These are phyloP conservation scores for Herpotrichia juniperi DNA, from an alignment of 2,329 filamentous ascomycete species.

Conservation along the genomic window DNA sequence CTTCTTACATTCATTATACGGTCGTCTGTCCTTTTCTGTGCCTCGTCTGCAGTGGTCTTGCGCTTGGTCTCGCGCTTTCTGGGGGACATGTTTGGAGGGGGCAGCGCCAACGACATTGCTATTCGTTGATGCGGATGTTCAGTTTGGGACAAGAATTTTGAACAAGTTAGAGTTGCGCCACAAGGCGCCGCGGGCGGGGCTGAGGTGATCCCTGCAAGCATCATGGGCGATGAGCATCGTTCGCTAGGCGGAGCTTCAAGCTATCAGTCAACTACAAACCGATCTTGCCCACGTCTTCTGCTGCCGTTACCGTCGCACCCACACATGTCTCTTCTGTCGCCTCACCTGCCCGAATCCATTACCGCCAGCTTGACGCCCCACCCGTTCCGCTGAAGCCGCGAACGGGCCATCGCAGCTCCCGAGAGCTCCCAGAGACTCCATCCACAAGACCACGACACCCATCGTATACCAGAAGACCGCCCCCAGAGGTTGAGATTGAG, in stretches of 20 bases:
- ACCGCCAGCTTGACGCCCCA: neutral
- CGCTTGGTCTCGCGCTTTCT: conserved; percentile 18
- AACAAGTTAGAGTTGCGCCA: neutral
- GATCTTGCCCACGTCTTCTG: neutral
- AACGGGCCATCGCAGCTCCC: conserved; percentile 3
- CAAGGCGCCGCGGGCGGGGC: neutral
- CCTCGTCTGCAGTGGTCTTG: conserved; percentile 19
- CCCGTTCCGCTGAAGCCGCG: neutral
- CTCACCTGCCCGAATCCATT: neutral
- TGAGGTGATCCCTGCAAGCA: neutral
- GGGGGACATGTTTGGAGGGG: conserved; percentile 16
- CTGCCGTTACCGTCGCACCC: conserved; percentile 1
- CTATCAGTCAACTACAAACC: neutral
- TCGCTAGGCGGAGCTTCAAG: conserved; percentile 6
- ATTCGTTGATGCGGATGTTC: neutral
- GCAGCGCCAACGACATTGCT: neutral
- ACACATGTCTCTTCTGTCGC: conserved; percentile 12
- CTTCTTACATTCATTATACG: conserved; percentile 61
- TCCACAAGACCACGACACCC: neutral
- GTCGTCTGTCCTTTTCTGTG: conserved; percentile 53
- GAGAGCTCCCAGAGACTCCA: neutral
- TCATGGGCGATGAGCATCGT: neutral
- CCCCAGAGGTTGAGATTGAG: neutral
- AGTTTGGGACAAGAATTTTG: neutral
- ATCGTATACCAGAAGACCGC: neutral